Conservation (phyloP, 371 early-diverging fungal genomes). For the Coemansia sp. region DNA sequence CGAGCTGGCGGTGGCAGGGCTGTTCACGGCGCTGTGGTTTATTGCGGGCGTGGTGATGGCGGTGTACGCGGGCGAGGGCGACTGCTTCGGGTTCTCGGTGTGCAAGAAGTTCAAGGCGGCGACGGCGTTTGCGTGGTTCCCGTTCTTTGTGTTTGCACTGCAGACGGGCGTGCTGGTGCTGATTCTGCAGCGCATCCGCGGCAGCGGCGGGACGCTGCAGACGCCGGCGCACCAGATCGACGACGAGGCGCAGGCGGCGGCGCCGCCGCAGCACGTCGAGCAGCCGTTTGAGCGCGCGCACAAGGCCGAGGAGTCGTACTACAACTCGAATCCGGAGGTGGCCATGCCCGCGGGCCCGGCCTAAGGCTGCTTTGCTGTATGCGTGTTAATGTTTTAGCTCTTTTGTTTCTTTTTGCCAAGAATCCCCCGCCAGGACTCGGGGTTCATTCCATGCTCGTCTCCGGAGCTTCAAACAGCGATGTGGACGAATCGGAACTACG, state of each 20-base stretch:
- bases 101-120: conserved; percentile 39
- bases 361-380: background rate
- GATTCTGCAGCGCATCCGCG: conserved; percentile 15
- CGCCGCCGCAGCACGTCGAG: conserved; percentile 14
- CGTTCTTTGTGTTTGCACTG: conserved; percentile 25
- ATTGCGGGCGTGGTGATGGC: conserved; percentile 43
- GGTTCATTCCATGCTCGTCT: no score
- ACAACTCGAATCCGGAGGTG: conserved; percentile 29
- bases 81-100: conserved; percentile 14
- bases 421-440: no score
- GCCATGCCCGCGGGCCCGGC: conserved; percentile 26
- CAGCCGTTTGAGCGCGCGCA: conserved; percentile 5
- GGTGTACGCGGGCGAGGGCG: conserved; percentile 17
- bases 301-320: conserved; percentile 24
- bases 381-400: background rate
- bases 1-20: conserved; percentile 12
- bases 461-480: no score
- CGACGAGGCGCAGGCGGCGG: conserved; percentile 5
- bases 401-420: background rate
- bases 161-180: conserved; percentile 9
- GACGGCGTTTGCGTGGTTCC: conserved; percentile 40
- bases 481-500: no score
- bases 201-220: conserved; percentile 18
- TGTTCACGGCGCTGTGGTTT: conserved; percentile 30
- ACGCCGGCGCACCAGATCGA: conserved; percentile 25